These are phyloP conservation scores for Crucibulum laeve DNA, from an alignment of 768 basidiomycete species.

Conservation along the genomic window DNA sequence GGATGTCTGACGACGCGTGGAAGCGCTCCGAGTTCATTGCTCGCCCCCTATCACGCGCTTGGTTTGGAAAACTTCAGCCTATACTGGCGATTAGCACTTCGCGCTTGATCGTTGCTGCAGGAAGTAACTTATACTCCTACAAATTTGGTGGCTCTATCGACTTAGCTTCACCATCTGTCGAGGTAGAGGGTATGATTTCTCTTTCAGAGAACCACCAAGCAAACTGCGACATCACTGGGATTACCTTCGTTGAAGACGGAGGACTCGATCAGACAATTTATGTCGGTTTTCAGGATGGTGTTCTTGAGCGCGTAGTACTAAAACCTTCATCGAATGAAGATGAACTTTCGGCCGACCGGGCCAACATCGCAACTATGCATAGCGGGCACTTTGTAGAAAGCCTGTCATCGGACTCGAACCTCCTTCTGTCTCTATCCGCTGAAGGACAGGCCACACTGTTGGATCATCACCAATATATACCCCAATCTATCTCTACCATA, in stretches of 20 bases:
- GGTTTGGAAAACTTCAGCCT: slow-evolving; percentile 55
- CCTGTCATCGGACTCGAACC: slow-evolving; percentile 39
- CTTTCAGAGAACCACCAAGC: slow-evolving; percentile 28
- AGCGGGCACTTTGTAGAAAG: slow-evolving; percentile 50
- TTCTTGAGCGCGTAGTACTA: slow-evolving; percentile 39
- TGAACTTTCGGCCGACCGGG: slow-evolving; percentile 12
- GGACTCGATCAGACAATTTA: slow-evolving; percentile 40
- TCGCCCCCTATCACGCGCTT: slow-evolving; percentile 57
- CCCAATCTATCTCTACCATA: slow-evolving; percentile 20
- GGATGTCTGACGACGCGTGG: slow-evolving; percentile 55
- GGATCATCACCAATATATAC: slow-evolving; percentile 17
- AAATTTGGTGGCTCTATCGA: slow-evolving; percentile 30
- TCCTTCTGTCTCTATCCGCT: slow-evolving; percentile 55
- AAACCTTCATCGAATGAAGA: slow-evolving; percentile 11
- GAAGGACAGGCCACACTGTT: slow-evolving; percentile 43
- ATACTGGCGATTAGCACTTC: slow-evolving; percentile 49
- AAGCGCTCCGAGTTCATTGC: slow-evolving; percentile 46
- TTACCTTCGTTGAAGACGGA: slow-evolving; percentile 44
- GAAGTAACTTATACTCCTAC: slow-evolving; percentile 54
- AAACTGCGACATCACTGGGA: slow-evolving; percentile 48
- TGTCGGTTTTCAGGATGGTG: slow-evolving; percentile 59
- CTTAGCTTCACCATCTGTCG: slow-evolving; percentile 35
- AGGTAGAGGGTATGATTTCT: slow-evolving; percentile 40
- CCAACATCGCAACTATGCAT: slow-evolving; percentile 23
- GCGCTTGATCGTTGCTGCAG: slow-evolving; percentile 59